A percentile compares a stretch with the other conserved stretches of the same genome.
Conservation (phyloP, 2,329 filamentous ascomycete species). For the Fusarium nygamai region DNA sequence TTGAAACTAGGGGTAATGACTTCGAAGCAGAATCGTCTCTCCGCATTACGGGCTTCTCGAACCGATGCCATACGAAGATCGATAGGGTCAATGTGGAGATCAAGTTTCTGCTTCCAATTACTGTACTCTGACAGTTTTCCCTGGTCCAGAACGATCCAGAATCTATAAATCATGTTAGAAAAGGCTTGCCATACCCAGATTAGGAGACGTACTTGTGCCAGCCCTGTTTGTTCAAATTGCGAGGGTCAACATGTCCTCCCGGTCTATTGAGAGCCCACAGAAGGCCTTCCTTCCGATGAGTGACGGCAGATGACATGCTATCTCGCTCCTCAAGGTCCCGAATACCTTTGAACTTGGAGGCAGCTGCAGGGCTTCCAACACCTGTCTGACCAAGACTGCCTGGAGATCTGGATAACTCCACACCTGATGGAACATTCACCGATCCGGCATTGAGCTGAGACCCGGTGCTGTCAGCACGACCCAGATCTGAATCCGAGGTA, state of each 20-base stretch:
- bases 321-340: constrained; percentile 91
- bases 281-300: constrained; percentile 89
- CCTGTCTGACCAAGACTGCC: constrained; percentile 60
- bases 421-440: constrained; percentile 42
- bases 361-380: constrained; percentile 62
- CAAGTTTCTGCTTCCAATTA: constrained; percentile 98
- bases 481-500: constrained; percentile 74
- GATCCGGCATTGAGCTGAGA: constrained; percentile 67
- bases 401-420: constrained; percentile 66
- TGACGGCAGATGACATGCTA: constrained; percentile 58
- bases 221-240: constrained; percentile 93
- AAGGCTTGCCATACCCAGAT: not conserved
- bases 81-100: constrained; percentile 97
- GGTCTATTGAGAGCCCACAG: constrained; percentile 94
- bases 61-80: constrained; percentile 97
- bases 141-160: constrained; percentile 98
- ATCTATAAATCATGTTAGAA: constrained; percentile 63
- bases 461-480: constrained; percentile 77
- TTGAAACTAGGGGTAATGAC: constrained; percentile 97
- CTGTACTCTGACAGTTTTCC: constrained; percentile 98
- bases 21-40: constrained; percentile 96
- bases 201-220: constrained; percentile 88
- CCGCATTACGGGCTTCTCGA: constrained; percentile 91
- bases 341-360: constrained; percentile 84
- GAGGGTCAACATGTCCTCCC: constrained; percentile 93